Conservation (phyloP, 192 early-diverging fungal species). For the Entomortierella parvispora region DNA sequence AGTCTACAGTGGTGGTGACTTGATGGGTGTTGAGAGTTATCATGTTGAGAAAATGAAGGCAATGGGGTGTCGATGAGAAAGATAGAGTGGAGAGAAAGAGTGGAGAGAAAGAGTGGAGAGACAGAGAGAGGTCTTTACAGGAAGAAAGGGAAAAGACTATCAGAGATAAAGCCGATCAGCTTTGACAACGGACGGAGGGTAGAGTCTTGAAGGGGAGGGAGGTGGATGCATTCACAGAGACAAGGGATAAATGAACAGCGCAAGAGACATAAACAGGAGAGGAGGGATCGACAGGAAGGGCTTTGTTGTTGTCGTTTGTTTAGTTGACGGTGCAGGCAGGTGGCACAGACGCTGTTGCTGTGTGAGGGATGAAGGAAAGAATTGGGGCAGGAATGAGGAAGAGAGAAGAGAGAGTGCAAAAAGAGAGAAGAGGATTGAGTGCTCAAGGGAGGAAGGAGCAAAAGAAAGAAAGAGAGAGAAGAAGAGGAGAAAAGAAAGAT, state of each 20-base stretch:
- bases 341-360: background rate
- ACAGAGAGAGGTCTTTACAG: too few relatives aligned
- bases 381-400: background rate
- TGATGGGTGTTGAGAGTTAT: background rate
- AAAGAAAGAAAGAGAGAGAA: background rate
- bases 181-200: too few relatives aligned
- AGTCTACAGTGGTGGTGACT: background rate
- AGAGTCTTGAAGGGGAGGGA: too few relatives aligned
- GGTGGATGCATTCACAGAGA: too few relatives aligned
- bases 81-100: background rate
- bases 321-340: background rate
- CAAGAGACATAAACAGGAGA: too few relatives aligned
- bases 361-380: background rate
- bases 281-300: background rate
- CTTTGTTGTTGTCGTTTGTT: background rate
- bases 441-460: background rate
- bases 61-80: too few relatives aligned
- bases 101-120: background rate
- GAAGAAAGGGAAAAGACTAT: too few relatives aligned
- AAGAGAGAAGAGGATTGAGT: background rate
- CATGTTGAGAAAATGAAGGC: background rate
- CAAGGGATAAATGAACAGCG: too few relatives aligned
- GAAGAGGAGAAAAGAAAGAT: background rate
- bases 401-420: background rate
- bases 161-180: too few relatives aligned